phyloP scores from a whole-genome alignment of 2,329 filamentous ascomycete genomes.

The Elsinoe fawcettii region DNA sequence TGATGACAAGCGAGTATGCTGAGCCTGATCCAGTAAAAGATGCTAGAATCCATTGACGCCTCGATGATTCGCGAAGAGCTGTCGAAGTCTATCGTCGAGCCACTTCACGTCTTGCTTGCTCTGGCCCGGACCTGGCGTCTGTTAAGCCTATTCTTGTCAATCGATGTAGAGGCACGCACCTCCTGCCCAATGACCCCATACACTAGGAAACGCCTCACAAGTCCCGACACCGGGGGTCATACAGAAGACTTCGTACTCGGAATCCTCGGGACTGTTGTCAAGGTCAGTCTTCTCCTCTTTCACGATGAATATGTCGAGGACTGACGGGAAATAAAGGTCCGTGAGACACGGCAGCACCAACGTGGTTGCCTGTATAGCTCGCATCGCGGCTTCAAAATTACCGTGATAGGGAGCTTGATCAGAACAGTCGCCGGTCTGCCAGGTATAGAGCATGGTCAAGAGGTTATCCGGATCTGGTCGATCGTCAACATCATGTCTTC shows the following conservation, averaged over 20 bases:
- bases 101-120: conserved; percentile 63
- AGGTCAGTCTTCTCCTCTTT: conserved; percentile 17
- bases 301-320: conserved; percentile 15
- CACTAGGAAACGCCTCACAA: conserved; percentile 48
- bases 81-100: conserved; percentile 55
- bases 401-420: conserved; percentile 60
- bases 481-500: conserved; percentile 8
- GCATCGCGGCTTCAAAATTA: conserved; percentile 50
- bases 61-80: conserved; percentile 39
- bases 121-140: conserved; percentile 54
- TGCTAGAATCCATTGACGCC: neutral
- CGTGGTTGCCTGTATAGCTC: conserved; percentile 62
- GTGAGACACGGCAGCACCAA: conserved; percentile 65
- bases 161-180: conserved; percentile 34
- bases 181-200: conserved; percentile 55
- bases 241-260: conserved; percentile 60
- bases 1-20: neutral
- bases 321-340: conserved; percentile 70
- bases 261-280: conserved; percentile 58
- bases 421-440: conserved; percentile 67
- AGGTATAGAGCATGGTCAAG: conserved; percentile 67
- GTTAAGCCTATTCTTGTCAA: neutral
- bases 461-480: conserved; percentile 63
- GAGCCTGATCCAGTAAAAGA: no score
- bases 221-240: conserved; percentile 54